phyloP scores from a whole-genome alignment of 2,329 filamentous ascomycete species.

The Beauveria bassiana region DNA sequence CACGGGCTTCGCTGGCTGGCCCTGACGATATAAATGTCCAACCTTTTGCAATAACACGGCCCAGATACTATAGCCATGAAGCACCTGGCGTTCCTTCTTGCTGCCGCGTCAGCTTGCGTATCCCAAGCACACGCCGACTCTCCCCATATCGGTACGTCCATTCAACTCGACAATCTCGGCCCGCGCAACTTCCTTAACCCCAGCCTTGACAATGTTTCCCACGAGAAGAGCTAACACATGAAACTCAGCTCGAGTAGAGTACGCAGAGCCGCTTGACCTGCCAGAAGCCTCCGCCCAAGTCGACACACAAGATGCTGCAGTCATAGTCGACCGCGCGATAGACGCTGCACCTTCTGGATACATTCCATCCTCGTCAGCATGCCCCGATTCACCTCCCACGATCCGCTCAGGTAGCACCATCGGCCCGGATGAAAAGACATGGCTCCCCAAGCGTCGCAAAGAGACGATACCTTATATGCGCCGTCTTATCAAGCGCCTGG shows the following conservation, averaged over 20 bases:
- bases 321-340: background rate
- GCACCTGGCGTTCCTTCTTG: slow-evolving; percentile 1
- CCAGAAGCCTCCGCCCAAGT: background rate
- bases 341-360: slow-evolving; percentile 9
- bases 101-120: background rate
- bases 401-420: slow-evolving; percentile 9
- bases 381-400: slow-evolving; percentile 5
- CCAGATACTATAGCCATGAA: slow-evolving; percentile 1
- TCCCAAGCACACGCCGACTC: background rate
- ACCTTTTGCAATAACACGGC: background rate
- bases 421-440: slow-evolving; percentile 27
- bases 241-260: background rate
- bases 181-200: background rate
- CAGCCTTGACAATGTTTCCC: background rate
- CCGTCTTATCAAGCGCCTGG: slow-evolving; percentile 58
- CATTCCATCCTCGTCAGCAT: background rate
- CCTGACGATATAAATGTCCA: background rate
- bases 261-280: background rate
- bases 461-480: slow-evolving; percentile 64
- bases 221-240: background rate
- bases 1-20: background rate
- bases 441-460: slow-evolving; percentile 59
- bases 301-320: background rate
- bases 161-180: background rate
- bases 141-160: background rate